Evolutionary conservation across 306 rosid genomes (phyloP), one percentile per base, ranked within the genome.

Genomic region (Quercus alba): DNA sequence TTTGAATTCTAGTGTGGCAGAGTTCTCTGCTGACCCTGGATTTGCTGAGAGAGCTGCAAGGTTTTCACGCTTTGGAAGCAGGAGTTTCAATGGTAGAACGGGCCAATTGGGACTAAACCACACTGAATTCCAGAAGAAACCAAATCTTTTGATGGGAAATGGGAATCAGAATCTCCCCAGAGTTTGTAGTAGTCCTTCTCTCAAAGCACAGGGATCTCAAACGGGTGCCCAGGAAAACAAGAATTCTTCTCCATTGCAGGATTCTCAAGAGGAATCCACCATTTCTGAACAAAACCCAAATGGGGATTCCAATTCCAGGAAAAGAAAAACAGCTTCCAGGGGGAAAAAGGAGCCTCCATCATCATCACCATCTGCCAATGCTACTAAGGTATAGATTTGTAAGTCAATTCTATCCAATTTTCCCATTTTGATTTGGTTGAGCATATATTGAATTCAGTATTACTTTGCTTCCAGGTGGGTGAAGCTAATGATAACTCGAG

Each of bases 11-110:
- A 81, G 73, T 69, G 88, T 94, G 12, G 87, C 88, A 0, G 91
- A 87, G 51, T 91, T 94, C 83, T 88, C 95, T 0, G 79, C 92
- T 54, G 98, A 95, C 81, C 99, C 97, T 44, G 99, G 99, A 13
- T 95, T 95, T 72, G 99, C 89, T 3, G 98, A 88, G 80, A 86
- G 99, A 35, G 99, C 99, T 20, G 98, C 98, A 6, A 90, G 90
- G 80, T 89, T 95, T 73, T 93, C 99, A 21, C 92, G 97, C 81
- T 95, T 95, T 73, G 99, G 99, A 0, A 95, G 97, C 78, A 84
- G 88, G 82, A 95, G 97, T 80, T 91, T 91, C 82, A 91, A 91
- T 75, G 92, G 85, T 9, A 85, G 96, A 46, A 83, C 82, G 12
- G 68, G 20, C 61, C 91, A 86, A 41, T 63, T 87, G 15, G 89